phyloP scores from a whole-genome alignment of 1,284 basidiomycete species.

The Inonotus obliquus region DNA sequence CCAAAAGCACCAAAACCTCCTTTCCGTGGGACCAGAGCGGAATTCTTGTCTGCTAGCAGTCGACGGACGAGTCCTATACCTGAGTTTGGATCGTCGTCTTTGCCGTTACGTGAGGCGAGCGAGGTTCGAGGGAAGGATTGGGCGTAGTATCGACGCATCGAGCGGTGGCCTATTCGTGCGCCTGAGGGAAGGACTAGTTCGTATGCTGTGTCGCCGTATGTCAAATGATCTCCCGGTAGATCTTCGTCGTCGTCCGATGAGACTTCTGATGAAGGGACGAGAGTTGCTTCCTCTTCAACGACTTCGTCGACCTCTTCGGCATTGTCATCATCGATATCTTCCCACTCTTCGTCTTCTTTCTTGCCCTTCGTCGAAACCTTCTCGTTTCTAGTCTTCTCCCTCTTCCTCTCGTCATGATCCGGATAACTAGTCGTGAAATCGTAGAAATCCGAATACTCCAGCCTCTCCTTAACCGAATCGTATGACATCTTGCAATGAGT shows the following conservation, averaged over 20 bases:
- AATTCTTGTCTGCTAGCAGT: slow-evolving; percentile 75
- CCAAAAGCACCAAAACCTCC: slow-evolving; percentile 87
- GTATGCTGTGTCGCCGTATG: slow-evolving; percentile 72
- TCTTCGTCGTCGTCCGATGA: slow-evolving; percentile 34
- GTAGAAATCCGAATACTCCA: slow-evolving; percentile 92
- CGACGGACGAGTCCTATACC: slow-evolving; percentile 70
- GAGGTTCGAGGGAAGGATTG: slow-evolving; percentile 62
- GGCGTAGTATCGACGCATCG: slow-evolving; percentile 82
- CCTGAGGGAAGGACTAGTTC: slow-evolving; percentile 97
- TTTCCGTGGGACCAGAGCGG: slow-evolving; percentile 76
- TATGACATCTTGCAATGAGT: slow-evolving; percentile 96
- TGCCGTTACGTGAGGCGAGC: slow-evolving; percentile 27
- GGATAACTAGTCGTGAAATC: slow-evolving; percentile 86
- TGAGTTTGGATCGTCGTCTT: slow-evolving; percentile 59
- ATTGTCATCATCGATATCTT: slow-evolving; percentile 46
- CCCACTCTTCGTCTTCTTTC: slow-evolving; percentile 53
- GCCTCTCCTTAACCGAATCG: slow-evolving; percentile 71
- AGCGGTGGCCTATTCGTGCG: slow-evolving; percentile 86
- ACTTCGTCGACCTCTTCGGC: slow-evolving; percentile 51
- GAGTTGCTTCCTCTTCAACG: slow-evolving; percentile 35
- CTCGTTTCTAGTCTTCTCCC: slow-evolving; percentile 27
- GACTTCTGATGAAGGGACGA: slow-evolving; percentile 27
- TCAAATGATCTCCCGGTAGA: slow-evolving; percentile 40
- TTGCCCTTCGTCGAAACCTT: slow-evolving; percentile 30
- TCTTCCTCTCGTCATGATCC: slow-evolving; percentile 37